Conservation (phyloP, 2,329 filamentous ascomycete species). For the Davidsoniella neocaledoniae region DNA sequence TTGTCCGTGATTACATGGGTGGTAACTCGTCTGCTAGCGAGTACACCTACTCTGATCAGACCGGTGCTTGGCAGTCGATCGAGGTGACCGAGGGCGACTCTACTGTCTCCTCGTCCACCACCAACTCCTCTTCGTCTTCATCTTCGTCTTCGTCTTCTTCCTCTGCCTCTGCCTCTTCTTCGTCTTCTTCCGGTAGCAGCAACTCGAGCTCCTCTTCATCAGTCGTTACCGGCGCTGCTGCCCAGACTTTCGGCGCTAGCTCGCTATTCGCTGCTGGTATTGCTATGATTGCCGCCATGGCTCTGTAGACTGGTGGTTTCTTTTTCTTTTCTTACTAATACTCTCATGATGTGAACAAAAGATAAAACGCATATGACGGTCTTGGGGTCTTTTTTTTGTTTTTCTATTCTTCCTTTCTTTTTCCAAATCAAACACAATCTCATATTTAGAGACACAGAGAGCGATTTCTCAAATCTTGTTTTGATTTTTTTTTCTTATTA, state of each 20-base stretch:
- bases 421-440: no score
- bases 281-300: slow-evolving; percentile 7
- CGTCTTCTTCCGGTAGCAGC: background rate
- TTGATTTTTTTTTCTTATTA: no score
- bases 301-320: slow-evolving; percentile 8
- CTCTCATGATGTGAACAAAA: no score
- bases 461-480: no score
- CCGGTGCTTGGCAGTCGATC: slow-evolving; percentile 28
- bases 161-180: slow-evolving; percentile 3
- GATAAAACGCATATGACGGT: no score
- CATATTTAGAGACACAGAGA: no score
- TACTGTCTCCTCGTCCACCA: slow-evolving; percentile 4
- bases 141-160: slow-evolving; percentile 1
- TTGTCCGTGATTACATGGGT: slow-evolving; percentile 27
- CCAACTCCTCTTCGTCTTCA: slow-evolving; percentile 1
- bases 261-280: slow-evolving; percentile 9
- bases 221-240: slow-evolving; percentile 2
- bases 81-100: slow-evolving; percentile 17
- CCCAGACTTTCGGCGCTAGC: slow-evolving; percentile 3
- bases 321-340: background rate
- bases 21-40: slow-evolving; percentile 23
- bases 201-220: background rate
- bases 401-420: no score
- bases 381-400: no score
- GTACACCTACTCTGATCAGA: slow-evolving; percentile 26